Base-by-base conservation (phyloP, 768 basidiomycete genomes). In the Boletus subcaerulescens region DNA sequence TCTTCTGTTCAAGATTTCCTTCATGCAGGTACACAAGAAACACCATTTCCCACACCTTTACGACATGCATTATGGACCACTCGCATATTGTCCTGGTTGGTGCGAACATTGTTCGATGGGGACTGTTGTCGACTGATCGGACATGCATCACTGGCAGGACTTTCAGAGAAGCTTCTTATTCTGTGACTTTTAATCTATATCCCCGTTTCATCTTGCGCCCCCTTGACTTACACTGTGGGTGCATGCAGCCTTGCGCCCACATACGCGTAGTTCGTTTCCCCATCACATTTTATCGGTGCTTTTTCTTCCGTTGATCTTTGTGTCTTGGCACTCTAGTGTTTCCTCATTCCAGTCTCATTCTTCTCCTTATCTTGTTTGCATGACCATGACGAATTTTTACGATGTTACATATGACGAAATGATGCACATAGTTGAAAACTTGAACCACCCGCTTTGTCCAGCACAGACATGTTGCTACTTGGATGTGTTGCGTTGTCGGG, bases 1-100 rank as follows among this genome's bases (percentile, higher is more conserved):
- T 22, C 50, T 57, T 65, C 31, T 22, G 48, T 50, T 46, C 24
- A 39, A 24, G 50, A 26, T n/a, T 57, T 56, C 40, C 52, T 45
- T 53, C 46, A 58, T 52, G 66, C 65, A 65, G 57, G 52, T 52
- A 54, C 50, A 52, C 66, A 63, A 63, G 57, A 67, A 53, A 57
- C 38, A 12, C 53, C 39, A 43, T 47, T 47, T 38, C 35, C 41
- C 55, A 50, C 62, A 50, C 50, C 52, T 42, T 65, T 61, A 67
- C 67, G 65, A 57, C 60, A 67, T 65, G 58, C 61, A 60, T 59
- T 51, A 65, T 63, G 68, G 68, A 67, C 60, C 49, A 58, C 45
- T 66, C 53, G 60, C 65, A 67, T 57, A 55, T 55, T 57, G 60
- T 63, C 46, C 52, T 55, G 59, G 60, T 65, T 51, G 54, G 60